Evolutionary conservation across 2,329 filamentous ascomycete genomes (phyloP).

Genomic region (Sphaerostilbella broomeana): DNA sequence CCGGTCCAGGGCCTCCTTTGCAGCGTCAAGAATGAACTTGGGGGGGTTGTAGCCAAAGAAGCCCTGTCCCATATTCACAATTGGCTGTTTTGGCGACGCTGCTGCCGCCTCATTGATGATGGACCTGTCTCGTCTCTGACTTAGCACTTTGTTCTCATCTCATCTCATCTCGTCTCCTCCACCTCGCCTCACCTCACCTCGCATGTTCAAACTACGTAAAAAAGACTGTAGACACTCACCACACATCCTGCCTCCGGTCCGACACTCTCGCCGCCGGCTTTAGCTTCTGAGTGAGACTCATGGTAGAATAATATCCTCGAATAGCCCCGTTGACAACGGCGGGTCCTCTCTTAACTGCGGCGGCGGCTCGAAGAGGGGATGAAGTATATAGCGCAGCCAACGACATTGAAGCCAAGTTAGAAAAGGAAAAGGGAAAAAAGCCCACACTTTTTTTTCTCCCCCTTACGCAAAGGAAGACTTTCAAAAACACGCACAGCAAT

Average conservation of each 20-base stretch:
- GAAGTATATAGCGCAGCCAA: slow-evolving; percentile 5
- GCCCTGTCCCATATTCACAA: slow-evolving; percentile 59
- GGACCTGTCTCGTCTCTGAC: slow-evolving; percentile 38
- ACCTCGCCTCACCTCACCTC: not conserved
- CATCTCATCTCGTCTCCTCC: not conserved
- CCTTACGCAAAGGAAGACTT: not conserved
- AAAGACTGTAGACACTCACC: slow-evolving; percentile 30
- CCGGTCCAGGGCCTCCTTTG: slow-evolving; percentile 78
- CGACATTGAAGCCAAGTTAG: slow-evolving; percentile 15
- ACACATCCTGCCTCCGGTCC: slow-evolving; percentile 46
- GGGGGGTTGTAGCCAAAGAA: slow-evolving; percentile 94
- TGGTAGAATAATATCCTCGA: slow-evolving; percentile 22
- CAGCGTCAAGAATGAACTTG: slow-evolving; percentile 81
- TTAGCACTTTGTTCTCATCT: not conserved
- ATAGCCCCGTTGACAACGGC: slow-evolving; percentile 3
- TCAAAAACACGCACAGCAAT: not conserved
- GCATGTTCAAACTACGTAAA: not conserved
- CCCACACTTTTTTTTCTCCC: slow-evolving; percentile 5
- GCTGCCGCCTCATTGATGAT: slow-evolving; percentile 62
- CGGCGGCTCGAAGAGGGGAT: not conserved
- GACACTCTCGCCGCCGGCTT: slow-evolving; percentile 46
- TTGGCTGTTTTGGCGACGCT: slow-evolving; percentile 55
- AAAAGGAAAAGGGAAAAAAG: no score
- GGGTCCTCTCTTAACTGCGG: not conserved
- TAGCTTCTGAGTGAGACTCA: slow-evolving; percentile 39